A percentile compares a stretch with the other conserved stretches of the same genome.
Evolutionary conservation across 345 rosid genomes (phyloP).

Genomic region (Bruguiera sexangula): DNA sequence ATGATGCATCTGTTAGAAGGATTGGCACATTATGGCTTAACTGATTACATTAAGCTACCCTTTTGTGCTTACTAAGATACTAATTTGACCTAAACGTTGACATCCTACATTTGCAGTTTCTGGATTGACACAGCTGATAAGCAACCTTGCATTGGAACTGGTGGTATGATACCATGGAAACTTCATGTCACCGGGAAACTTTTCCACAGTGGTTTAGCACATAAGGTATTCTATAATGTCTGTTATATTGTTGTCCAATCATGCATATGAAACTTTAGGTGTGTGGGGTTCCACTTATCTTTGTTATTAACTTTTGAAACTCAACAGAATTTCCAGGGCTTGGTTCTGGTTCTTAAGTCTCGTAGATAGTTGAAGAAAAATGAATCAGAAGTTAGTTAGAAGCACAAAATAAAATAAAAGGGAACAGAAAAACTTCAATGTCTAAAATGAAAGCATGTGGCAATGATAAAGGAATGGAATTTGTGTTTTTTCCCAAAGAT

Average conservation of each 20-base stretch:
- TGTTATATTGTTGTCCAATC: neutral
- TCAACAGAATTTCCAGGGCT: neutral
- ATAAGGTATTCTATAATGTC: slow-evolving; percentile 53
- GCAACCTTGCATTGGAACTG: slow-evolving; percentile 98
- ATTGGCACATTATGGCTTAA: neutral
- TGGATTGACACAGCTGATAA: slow-evolving; percentile 99
- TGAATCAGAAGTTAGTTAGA: neutral
- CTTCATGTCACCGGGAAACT: slow-evolving; percentile 88
- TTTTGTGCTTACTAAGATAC: neutral
- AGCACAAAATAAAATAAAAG: neutral
- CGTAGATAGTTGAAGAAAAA: neutral
- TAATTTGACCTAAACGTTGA: slow-evolving; percentile 8
- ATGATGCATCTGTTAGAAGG: neutral
- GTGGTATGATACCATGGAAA: slow-evolving; percentile 98
- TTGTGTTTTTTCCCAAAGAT: no score
- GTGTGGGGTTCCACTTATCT: neutral
- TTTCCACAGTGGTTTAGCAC: slow-evolving; percentile 92
- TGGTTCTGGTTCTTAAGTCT: neutral
- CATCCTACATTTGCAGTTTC: slow-evolving; percentile 43
- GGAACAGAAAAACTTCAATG: no score
- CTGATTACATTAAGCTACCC: neutral
- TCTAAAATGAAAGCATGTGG: no score
- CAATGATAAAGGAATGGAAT: no score
- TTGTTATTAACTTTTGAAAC: neutral
- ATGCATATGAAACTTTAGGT: neutral